A percentile compares a stretch with the other conserved stretches of the same genome.
Conservation (phyloP, 495 filamentous ascomycete genomes). For the Hypoxylon lenormandii region DNA sequence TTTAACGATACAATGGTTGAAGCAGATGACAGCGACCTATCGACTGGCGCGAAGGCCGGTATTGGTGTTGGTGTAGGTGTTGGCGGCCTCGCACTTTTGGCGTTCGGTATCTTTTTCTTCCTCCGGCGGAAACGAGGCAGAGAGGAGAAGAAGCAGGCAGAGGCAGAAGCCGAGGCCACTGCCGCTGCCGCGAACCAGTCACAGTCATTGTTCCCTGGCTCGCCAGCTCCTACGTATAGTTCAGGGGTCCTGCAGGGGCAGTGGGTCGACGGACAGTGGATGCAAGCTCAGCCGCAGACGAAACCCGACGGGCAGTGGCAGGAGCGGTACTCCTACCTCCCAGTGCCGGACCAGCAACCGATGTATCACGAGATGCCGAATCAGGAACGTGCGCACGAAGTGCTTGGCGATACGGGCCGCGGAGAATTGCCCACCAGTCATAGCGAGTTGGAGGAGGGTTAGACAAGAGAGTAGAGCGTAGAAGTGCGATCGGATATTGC, state of each 20-base stretch:
- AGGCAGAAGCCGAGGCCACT: slow-evolving; percentile 15
- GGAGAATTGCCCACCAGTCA: not conserved
- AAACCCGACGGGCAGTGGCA: slow-evolving; percentile 5
- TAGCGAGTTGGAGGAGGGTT: not conserved
- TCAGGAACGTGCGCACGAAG: slow-evolving; percentile 50
- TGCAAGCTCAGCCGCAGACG: not conserved
- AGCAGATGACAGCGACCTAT: slow-evolving; percentile 36
- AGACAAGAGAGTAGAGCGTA: not conserved
- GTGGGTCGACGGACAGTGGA: slow-evolving; percentile 8
- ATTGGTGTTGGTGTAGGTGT: slow-evolving; percentile 54
- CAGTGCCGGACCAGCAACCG: slow-evolving; percentile 27
- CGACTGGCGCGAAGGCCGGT: slow-evolving; percentile 53
- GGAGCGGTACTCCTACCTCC: not conserved
- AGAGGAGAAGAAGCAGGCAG: slow-evolving; percentile 23
- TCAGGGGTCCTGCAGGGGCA: not conserved
- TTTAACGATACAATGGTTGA: not conserved
- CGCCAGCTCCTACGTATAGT: slow-evolving; percentile 7
- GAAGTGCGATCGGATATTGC: too few species aligned
- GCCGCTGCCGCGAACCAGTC: not conserved
- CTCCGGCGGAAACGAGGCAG: slow-evolving; percentile 42
- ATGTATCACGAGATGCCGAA: slow-evolving; percentile 50
- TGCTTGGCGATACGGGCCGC: slow-evolving; percentile 20
- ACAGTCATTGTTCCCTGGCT: not conserved
- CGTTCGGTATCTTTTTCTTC: slow-evolving; percentile 39
- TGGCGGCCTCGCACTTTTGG: slow-evolving; percentile 45